A percentile compares a stretch with the other conserved stretches of the same genome.
These are phyloP conservation scores for Schizosaccharomyces cryophilus DNA, from an alignment of 805 yeast species.

Conservation along the genomic window DNA sequence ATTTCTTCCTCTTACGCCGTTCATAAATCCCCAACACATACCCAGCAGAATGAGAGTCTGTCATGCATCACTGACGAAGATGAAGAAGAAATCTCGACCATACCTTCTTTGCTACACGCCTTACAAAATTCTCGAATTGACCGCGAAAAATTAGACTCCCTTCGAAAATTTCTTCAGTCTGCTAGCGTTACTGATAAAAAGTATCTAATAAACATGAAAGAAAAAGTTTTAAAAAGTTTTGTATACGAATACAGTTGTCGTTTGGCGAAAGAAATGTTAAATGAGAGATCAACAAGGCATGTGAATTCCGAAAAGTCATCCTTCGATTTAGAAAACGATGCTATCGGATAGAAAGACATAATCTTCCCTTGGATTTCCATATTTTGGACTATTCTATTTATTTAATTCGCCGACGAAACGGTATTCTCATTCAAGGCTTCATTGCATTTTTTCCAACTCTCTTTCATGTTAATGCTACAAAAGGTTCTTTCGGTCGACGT, in stretches of 20 bases:
- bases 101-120: conserved; percentile 3
- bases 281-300: not conserved
- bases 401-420: too few species aligned
- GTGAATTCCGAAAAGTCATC: not conserved
- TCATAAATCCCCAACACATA: not conserved
- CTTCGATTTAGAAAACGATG: not conserved
- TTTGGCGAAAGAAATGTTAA: not conserved
- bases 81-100: conserved; percentile 2
- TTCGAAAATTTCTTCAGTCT: conserved; percentile 5
- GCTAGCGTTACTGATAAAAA: not conserved
- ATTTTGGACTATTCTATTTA: too few species aligned
- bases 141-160: conserved; percentile 7
- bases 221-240: not conserved
- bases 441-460: too few species aligned
- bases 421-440: too few species aligned
- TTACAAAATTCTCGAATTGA: conserved; percentile 6
- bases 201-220: not conserved
- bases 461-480: too few species aligned
- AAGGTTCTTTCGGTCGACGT: too few species aligned
- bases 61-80: not conserved
- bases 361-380: too few species aligned
- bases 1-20: not conserved
- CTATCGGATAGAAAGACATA: not conserved
- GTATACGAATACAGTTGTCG: not conserved
- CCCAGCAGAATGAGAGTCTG: not conserved